Evolutionary conservation across 306 rosid species (phyloP), one percentile per base, ranked within the genome.

Genomic region (Cajanus cajan): DNA sequence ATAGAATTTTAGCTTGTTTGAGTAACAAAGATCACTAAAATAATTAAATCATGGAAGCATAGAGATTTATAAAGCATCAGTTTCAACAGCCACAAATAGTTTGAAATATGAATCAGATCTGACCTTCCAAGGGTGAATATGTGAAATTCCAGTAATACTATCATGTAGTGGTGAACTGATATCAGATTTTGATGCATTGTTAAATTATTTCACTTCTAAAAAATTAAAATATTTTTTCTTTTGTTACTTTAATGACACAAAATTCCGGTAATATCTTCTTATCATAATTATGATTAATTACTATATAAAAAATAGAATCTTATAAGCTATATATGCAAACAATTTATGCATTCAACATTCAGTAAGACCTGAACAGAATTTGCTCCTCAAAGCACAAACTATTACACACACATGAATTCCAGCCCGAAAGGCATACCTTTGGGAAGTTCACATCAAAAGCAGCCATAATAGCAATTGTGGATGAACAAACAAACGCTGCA

Each of bases 381-480:
- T 18, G 0, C 52, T 22, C 65, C 19, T 55, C 25, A 31, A 76
- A 74, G 47, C 19, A 61, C 11, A 70, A 64, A 61, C 19, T 36
- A 63, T 7, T 67, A 61, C 21, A 39, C 7, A 65, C 39, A 22
- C 11, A 8, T 11, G 64, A 44, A 65, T 66, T 52, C 14, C 54
- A 40, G 34, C 19, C 37, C 8, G 52, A 40, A 72, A 50, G 36
- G 15, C 62, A 74, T 52, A 90, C 99, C 98, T 95, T 95, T 5
- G 98, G 91, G 52, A 88, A 95, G 81, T 90, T 95, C 80, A 80
- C 80, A 58, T 82, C 93, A 81, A 93, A 91, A 80, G 88, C 97
- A 80, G 97, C 97, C 99, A 95, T 93, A 68, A 95, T 89, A 36
- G 96, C 98, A 86, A 95, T 95, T 16, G 97, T 93, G 68, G 99